A percentile compares a stretch with the other conserved stretches of the same genome.
phyloP scores from a whole-genome alignment of 345 rosid species.

The Brassica incana region DNA sequence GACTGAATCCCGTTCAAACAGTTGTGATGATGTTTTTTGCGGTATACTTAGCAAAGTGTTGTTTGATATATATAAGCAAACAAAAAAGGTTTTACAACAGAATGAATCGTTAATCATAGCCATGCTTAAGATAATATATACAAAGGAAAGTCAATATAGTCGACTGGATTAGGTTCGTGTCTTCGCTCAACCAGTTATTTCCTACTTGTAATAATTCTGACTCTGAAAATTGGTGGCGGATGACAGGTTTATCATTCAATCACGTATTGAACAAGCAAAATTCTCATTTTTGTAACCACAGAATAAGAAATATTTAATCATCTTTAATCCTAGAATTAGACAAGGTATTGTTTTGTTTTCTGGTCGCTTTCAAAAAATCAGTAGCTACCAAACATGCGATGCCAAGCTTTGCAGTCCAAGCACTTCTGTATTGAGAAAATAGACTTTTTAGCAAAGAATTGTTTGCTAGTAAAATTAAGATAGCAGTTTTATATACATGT shows the following conservation, averaged over 20 bases:
- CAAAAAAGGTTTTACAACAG: not conserved
- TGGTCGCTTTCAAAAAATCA: constrained; percentile 25
- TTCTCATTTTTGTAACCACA: not conserved
- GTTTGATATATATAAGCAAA: not conserved
- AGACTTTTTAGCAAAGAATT: constrained; percentile 23
- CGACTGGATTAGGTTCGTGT: constrained; percentile 10
- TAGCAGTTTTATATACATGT: not conserved
- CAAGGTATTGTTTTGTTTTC: not conserved
- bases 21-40: not conserved
- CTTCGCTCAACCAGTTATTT: constrained; percentile 5
- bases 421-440: constrained; percentile 16
- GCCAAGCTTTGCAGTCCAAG: constrained; percentile 28
- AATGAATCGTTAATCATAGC: not conserved
- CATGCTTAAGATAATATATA: not conserved
- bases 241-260: constrained; percentile 3
- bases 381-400: constrained; percentile 34
- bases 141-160: constrained; percentile 16
- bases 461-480: constrained; percentile 13
- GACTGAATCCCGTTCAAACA: too few relatives aligned
- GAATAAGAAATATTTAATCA: not conserved
- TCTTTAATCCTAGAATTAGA: not conserved
- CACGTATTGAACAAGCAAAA: not conserved
- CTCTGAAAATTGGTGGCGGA: constrained; percentile 28
- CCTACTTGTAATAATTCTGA: constrained; percentile 30
- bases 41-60: not conserved